Conservation (phyloP, 805 yeast species). For the Yamadazyma phyllophila region DNA sequence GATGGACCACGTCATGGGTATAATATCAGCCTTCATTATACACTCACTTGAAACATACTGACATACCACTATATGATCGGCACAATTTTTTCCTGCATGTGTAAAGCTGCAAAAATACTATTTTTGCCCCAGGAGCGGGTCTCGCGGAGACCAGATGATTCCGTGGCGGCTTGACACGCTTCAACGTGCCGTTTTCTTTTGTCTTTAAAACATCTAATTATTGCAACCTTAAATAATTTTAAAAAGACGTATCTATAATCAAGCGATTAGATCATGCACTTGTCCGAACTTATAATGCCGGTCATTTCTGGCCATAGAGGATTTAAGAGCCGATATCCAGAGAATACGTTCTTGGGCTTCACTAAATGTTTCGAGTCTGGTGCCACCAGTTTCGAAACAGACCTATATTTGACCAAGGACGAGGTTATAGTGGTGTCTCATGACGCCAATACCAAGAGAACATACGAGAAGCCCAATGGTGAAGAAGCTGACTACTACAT, state of each 20-base stretch:
- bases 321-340: constrained; percentile 38
- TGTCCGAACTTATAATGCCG: constrained; percentile 11
- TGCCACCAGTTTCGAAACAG: constrained; percentile 42
- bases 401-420: constrained; percentile 39
- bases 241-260: not conserved
- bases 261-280: not conserved
- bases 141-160: too few relatives aligned
- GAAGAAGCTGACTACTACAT: constrained; percentile 34
- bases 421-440: constrained; percentile 39
- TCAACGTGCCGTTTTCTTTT: too few relatives aligned
- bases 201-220: too few relatives aligned
- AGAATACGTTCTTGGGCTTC: constrained; percentile 40
- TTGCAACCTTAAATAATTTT: not conserved
- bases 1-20: too few relatives aligned
- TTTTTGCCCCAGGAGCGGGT: too few relatives aligned
- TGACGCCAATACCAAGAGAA: constrained; percentile 37
- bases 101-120: too few relatives aligned
- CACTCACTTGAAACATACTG: too few relatives aligned
- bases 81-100: too few relatives aligned
- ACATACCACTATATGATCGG: too few relatives aligned
- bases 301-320: constrained; percentile 44
- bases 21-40: too few relatives aligned
- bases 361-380: constrained; percentile 35
- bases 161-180: too few relatives aligned
- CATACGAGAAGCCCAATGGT: constrained; percentile 35